phyloP scores from a whole-genome alignment of 768 basidiomycete species.

The Stropharia rugosoannulata region DNA sequence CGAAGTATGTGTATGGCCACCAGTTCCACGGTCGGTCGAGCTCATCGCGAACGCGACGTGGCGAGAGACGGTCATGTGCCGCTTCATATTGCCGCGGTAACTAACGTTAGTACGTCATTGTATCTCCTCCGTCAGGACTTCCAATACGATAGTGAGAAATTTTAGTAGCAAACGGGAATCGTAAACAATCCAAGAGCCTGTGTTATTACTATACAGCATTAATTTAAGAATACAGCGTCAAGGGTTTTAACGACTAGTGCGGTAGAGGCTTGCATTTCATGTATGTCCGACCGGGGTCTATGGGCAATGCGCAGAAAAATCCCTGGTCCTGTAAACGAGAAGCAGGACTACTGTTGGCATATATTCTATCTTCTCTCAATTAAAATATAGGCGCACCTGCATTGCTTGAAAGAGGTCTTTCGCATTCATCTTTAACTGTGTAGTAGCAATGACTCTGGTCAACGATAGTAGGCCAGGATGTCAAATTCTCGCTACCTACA shows the following conservation, averaged over 20 bases:
- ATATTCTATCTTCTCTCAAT: background rate
- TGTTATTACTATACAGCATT: no score
- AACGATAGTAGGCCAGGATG: background rate
- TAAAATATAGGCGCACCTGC: slow-evolving; percentile 46
- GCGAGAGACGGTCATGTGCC: slow-evolving; percentile 9
- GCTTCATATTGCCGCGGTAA: background rate
- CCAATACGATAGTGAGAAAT: no score
- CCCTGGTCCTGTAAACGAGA: slow-evolving; percentile 46
- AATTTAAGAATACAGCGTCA: background rate
- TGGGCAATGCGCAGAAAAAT: slow-evolving; percentile 69
- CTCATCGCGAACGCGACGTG: slow-evolving; percentile 9
- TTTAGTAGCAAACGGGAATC: no score
- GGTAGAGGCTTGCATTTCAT: slow-evolving; percentile 72
- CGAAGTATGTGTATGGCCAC: background rate
- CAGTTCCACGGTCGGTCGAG: no score
- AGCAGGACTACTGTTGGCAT: background rate
- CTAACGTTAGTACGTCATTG: background rate
- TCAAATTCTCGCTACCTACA: background rate
- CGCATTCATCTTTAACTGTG: slow-evolving; percentile 60
- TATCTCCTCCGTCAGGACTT: background rate
- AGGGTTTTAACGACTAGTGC: slow-evolving; percentile 21
- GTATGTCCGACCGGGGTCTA: slow-evolving; percentile 62
- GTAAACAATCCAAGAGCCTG: no score
- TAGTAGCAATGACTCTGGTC: no score
- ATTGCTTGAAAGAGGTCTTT: slow-evolving; percentile 66